Percentiles rank a stretch among this genome's conserved stretches.
These are phyloP conservation scores for Canavalia ensiformis DNA, from an alignment of 306 rosid genomes.

Conservation along the genomic window DNA sequence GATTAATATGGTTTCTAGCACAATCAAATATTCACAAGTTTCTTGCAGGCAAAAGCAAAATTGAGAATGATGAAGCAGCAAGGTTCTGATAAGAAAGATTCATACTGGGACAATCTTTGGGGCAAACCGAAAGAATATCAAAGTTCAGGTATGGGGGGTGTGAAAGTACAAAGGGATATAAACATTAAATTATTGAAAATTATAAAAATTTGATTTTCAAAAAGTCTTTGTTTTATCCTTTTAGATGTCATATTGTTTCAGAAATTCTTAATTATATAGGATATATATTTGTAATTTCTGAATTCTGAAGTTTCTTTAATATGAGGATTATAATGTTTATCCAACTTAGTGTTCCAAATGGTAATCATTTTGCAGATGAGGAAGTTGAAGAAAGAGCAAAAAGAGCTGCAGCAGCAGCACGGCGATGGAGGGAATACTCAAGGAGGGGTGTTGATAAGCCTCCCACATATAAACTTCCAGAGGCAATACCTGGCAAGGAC, in stretches of 20 bases:
- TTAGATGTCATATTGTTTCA: neutral
- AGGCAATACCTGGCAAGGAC: slow-evolving; percentile 57
- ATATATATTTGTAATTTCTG: neutral
- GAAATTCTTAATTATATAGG: neutral
- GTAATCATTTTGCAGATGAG: slow-evolving; percentile 63
- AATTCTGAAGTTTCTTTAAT: neutral
- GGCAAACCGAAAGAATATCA: slow-evolving; percentile 61
- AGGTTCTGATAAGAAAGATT: slow-evolving; percentile 50
- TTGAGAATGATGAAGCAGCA: slow-evolving; percentile 70
- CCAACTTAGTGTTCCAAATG: slow-evolving; percentile 13
- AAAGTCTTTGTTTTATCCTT: neutral
- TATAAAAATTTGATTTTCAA: neutral
- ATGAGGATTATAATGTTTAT: slow-evolving; percentile 1
- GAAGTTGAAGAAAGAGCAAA: slow-evolving; percentile 72
- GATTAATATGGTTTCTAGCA: slow-evolving; percentile 9
- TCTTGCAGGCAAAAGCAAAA: slow-evolving; percentile 75
- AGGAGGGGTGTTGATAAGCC: slow-evolving; percentile 81
- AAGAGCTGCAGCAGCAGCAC: slow-evolving; percentile 79
- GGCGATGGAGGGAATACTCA: slow-evolving; percentile 95
- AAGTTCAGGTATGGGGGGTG: slow-evolving; percentile 63
- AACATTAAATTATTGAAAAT: neutral
- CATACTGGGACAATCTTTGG: slow-evolving; percentile 75
- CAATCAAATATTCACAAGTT: slow-evolving; percentile 25
- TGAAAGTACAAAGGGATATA: neutral
- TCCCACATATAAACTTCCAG: slow-evolving; percentile 87